These are phyloP conservation scores for Dryas octopetala DNA, from an alignment of 306 rosid species.

Conservation along the genomic window DNA sequence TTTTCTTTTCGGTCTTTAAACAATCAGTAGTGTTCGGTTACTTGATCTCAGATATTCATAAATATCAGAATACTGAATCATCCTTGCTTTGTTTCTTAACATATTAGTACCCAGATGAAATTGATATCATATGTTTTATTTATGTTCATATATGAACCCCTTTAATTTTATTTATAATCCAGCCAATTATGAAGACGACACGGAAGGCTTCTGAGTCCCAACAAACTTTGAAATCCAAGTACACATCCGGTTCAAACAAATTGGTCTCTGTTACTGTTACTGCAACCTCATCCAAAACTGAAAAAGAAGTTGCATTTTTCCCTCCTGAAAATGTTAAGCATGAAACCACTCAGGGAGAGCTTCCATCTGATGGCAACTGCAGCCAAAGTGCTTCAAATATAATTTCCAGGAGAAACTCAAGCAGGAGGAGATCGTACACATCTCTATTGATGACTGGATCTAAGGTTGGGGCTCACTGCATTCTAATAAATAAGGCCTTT, in stretches of 20 bases:
- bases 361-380: slow-evolving; percentile 41
- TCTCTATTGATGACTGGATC: slow-evolving; percentile 60
- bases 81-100: slow-evolving; percentile 3
- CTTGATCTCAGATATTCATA: neutral
- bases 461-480: slow-evolving; percentile 52
- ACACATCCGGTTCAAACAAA: slow-evolving; percentile 35
- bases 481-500: slow-evolving; percentile 18
- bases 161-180: slow-evolving; percentile 26
- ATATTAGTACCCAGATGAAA: neutral
- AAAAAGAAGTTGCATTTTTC: slow-evolving; percentile 33
- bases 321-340: slow-evolving; percentile 38
- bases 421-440: slow-evolving; percentile 76
- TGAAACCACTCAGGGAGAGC: slow-evolving; percentile 36
- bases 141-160: slow-evolving; percentile 10
- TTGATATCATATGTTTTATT: too few relatives aligned
- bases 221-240: slow-evolving; percentile 46
- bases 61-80: neutral
- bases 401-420: slow-evolving; percentile 43
- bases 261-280: slow-evolving; percentile 33
- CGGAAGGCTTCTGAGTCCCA: slow-evolving; percentile 36
- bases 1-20: neutral
- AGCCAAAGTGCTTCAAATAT: slow-evolving; percentile 35
- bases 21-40: neutral
- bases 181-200: slow-evolving; percentile 59
- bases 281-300: slow-evolving; percentile 45